Conservation (phyloP, 768 basidiomycete genomes). For the Pisolithus albus region DNA sequence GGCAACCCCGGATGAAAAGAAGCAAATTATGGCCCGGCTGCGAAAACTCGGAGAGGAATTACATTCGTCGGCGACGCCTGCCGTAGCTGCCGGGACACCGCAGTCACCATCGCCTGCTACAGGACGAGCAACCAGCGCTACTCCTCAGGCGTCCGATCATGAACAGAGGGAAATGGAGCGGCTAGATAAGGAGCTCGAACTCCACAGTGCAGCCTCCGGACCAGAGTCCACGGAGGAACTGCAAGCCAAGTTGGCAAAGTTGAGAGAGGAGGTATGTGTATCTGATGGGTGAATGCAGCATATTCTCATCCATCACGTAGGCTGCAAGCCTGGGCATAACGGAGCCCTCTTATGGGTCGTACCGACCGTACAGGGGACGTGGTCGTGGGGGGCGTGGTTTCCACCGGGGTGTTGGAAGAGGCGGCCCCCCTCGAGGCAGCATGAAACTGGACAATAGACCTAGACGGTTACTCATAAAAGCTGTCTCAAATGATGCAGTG, state of each 20-base stretch:
- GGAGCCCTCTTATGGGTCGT: slow-evolving; percentile 35
- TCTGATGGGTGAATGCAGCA: neutral
- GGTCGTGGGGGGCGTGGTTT: slow-evolving; percentile 53
- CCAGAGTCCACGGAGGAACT: slow-evolving; percentile 60
- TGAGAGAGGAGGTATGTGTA: slow-evolving; percentile 67
- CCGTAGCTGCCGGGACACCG: slow-evolving; percentile 24
- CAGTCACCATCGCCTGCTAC: slow-evolving; percentile 14
- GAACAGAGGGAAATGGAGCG: slow-evolving; percentile 56
- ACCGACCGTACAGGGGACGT: slow-evolving; percentile 66
- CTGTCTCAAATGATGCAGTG: slow-evolving; percentile 45
- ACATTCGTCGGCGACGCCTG: slow-evolving; percentile 36
- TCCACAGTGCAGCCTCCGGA: slow-evolving; percentile 38
- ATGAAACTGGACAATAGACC: slow-evolving; percentile 92
- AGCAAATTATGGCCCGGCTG: slow-evolving; percentile 67
- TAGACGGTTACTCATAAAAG: slow-evolving; percentile 71
- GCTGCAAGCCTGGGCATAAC: slow-evolving; percentile 70
- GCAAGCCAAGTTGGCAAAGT: slow-evolving; percentile 65
- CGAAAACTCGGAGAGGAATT: slow-evolving; percentile 77
- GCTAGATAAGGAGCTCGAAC: slow-evolving; percentile 80
- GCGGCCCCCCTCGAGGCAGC: slow-evolving; percentile 59
- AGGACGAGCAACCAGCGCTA: slow-evolving; percentile 17
- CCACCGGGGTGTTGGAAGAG: slow-evolving; percentile 56
- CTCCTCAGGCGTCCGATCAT: slow-evolving; percentile 35
- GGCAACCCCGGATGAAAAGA: slow-evolving; percentile 67
- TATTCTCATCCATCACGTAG: slow-evolving; percentile 27